A percentile compares a stretch with the other conserved stretches of the same genome.
These are phyloP conservation scores for Clarireedia hainanense DNA, from an alignment of 2,329 filamentous ascomycete species.

Conservation along the genomic window DNA sequence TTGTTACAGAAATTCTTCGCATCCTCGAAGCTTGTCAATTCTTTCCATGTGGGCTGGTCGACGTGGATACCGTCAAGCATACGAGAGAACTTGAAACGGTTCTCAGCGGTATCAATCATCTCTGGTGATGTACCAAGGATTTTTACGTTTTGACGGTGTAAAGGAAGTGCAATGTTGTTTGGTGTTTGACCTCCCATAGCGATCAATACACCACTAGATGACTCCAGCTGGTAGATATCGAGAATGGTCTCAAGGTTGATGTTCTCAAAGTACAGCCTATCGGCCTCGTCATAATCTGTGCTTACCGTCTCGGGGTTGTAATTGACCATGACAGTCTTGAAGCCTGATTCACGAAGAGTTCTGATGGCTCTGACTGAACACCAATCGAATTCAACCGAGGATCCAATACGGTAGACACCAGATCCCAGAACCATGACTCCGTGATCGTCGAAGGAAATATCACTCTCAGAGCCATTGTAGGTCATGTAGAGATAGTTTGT, in stretches of 20 bases:
- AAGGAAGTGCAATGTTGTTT: constrained; percentile 91
- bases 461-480: constrained; percentile 91
- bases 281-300: constrained; percentile 84
- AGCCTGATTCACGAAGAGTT: constrained; percentile 74
- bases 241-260: constrained; percentile 94
- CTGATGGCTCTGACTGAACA: constrained; percentile 87
- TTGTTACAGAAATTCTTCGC: constrained; percentile 79
- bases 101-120: constrained; percentile 96
- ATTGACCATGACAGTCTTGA: constrained; percentile 98
- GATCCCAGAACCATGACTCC: constrained; percentile 84
- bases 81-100: constrained; percentile 96
- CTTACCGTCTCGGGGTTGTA: constrained; percentile 54
- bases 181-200: constrained; percentile 94
- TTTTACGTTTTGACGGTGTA: constrained; percentile 88
- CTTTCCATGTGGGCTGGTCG: constrained; percentile 97
- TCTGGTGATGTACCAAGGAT: constrained; percentile 87
- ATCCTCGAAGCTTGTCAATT: constrained; percentile 80
- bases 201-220: constrained; percentile 78
- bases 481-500: constrained; percentile 98
- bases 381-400: constrained; percentile 98
- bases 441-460: constrained; percentile 89
- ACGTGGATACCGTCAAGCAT: constrained; percentile 95
- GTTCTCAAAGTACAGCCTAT: constrained; percentile 95
- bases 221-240: constrained; percentile 96
- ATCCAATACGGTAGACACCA: constrained; percentile 95